Evolutionary conservation across 352 stramenopile species (phyloP), one percentile per base, ranked within the genome.

Genomic region (Globisporangium uncinulatum): DNA sequence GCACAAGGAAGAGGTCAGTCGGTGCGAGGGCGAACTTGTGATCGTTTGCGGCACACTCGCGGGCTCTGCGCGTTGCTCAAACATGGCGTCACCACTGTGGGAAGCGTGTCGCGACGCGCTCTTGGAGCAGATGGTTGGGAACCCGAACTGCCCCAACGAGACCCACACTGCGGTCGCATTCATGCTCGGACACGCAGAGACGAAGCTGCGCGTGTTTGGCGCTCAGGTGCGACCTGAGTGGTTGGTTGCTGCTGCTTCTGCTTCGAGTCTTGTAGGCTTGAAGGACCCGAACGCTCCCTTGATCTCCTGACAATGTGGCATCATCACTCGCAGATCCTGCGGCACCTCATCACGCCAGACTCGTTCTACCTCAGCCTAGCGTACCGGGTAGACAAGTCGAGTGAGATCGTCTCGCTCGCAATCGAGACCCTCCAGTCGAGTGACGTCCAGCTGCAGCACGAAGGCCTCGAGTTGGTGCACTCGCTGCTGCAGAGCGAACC

Each of bases 401-500:
- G 37, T 3, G 67, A 74, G 34, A 66, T 86, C 9, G 59, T 87
- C 9, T 54, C 66, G 15, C 48, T 83, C 3, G 69, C 61, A 6
- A 52, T 81, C 2, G 48, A 45, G 21, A 57, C 84, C 7, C 52
- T 88, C 9, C 59, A 72, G 15, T 70, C 74, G 13, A 51, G 32
- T 2, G 61, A 76, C 34, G 55, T 79, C 1, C 69, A 59, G 17
- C 59, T 87, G n/a, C 75, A 83, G 36, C 79, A 87, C 39, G 75
- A 88, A 60, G 77, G 69, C 1, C 63, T 90, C 8, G 80, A 87
- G 44, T 57, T 90, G 6, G 59, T 86, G 8, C 76, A 87, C 44
- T 55, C 62, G 24, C 58, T 87, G 3, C 61, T 90, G 34, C 66
- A 77, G 31, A 65, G 54, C 11, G 42, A 24, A 4, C 57, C 63